Base-by-base conservation (phyloP, 2,329 filamentous ascomycete species). In the Ophiostoma sp. region DNA sequence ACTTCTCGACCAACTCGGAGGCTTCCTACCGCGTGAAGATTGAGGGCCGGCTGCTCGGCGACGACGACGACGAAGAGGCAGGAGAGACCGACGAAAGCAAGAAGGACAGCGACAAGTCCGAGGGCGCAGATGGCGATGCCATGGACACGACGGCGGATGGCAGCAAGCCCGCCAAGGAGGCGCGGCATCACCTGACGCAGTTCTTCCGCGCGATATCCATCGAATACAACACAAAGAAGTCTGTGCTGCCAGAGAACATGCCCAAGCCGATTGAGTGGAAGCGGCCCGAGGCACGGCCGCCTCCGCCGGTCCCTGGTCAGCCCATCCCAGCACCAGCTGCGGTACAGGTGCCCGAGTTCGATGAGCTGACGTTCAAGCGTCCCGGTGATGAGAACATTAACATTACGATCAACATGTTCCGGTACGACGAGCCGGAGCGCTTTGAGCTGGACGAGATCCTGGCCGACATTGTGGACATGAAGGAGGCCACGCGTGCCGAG, bases 371-470 rank as follows among this genome's bases (percentile, higher is more conserved):
- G 62, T 98, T 99, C 78, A 93, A 96, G 82, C 88, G 95, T 69
- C 92, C 90, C 75, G 90, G 93, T 44, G 95, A 99, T 77, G 93
- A 97, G 78, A 97, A 96, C 75, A 84, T 91, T 75, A 97, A 97
- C 77, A 89, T 97, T 74, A 94, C 89, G 13, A 90, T 99, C 80
- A 96, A 94, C 76, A 85, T 99, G 44, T 86, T 87, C 73, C 86
- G 93, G 17, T 91, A 96, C 76, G 94, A 98, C 78, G 87, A 88
- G 17, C 93, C 92, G 0, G 94, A 98, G 78, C 87, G 93, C 70
- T 97, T 90, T 78, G 87, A 88, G 75, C 81, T 98, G 35, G 95
- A 89, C 79, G 88, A 90, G 67, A 87, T 89, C 71, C 83, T 99
- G 65, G 89, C 93, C 13, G 91, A 96, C 67, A 86, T 98, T 17